These are phyloP conservation scores for Gynandropsis gynandra DNA, from an alignment of 345 rosid genomes.

Conservation along the genomic window DNA sequence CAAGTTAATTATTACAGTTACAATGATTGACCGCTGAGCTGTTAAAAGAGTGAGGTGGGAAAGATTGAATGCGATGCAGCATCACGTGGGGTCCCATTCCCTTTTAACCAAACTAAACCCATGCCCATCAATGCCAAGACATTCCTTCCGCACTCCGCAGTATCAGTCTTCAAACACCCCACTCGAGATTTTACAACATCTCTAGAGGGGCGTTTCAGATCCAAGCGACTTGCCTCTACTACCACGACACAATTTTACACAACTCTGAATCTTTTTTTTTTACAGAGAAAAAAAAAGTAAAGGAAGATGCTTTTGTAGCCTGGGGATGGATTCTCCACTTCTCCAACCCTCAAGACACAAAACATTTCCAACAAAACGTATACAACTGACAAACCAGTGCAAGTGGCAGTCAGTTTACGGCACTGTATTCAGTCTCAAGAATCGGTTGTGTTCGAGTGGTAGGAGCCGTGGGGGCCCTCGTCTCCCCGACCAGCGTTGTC, in stretches of 20 bases:
- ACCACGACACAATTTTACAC: no score
- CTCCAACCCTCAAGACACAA: no score
- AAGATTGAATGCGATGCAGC: slow-evolving; percentile 28
- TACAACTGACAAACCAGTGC: slow-evolving; percentile 18
- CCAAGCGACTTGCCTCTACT: no score
- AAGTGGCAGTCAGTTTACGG: no score
- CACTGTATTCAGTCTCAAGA: slow-evolving; percentile 83
- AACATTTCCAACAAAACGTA: no score
- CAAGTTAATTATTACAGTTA: slow-evolving; percentile 11
- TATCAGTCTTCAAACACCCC: no score
- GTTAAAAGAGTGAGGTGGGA: slow-evolving; percentile 23
- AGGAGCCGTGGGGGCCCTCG: slow-evolving; percentile 77
- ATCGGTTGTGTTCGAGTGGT: slow-evolving; percentile 83
- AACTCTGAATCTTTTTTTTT: no score
- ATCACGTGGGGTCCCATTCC: slow-evolving; percentile 31
- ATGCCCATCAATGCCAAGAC: slow-evolving; percentile 14
- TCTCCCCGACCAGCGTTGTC: slow-evolving; percentile 70
- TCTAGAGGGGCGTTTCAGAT: no score
- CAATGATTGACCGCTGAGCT: background rate
- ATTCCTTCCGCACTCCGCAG: background rate
- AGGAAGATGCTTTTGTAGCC: no score
- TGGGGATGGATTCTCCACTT: no score
- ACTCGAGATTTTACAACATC: no score
- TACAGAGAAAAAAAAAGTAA: no score
- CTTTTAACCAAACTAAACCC: slow-evolving; percentile 18